phyloP scores from a whole-genome alignment of 169 alveolate species.

The Cryptosporidium ubiquitum region DNA sequence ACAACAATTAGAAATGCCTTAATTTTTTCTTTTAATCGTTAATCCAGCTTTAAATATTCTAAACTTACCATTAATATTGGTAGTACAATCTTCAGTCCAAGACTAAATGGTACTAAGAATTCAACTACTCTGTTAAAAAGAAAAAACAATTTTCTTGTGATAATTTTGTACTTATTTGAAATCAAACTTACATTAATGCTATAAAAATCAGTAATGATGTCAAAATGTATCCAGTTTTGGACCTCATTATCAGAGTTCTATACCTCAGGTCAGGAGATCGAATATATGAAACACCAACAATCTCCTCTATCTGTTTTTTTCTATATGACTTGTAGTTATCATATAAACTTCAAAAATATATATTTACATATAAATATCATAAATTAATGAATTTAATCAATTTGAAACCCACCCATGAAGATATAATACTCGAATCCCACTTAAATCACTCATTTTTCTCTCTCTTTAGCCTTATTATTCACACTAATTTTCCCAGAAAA shows the following conservation, averaged over 20 bases:
- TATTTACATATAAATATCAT: no score
- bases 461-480: background rate
- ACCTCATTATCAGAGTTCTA: constrained; percentile 11
- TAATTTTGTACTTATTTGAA: background rate
- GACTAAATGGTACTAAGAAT: constrained; percentile 15
- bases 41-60: background rate
- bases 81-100: constrained; percentile 27
- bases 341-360: constrained; percentile 17
- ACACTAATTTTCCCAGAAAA: background rate
- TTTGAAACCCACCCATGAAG: constrained; percentile 62
- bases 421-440: constrained; percentile 40
- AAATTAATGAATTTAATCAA: background rate
- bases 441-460: constrained; percentile 6
- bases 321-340: constrained; percentile 56
- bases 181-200: constrained; percentile 54
- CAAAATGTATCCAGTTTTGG: constrained; percentile 39
- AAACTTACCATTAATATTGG: constrained; percentile 42
- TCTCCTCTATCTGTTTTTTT: constrained; percentile 67
- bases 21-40: background rate
- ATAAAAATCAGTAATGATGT: constrained; percentile 27
- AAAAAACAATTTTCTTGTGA: background rate
- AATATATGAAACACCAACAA: constrained; percentile 65
- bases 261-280: constrained; percentile 54
- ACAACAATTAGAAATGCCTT: constrained; percentile 41
- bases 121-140: constrained; percentile 21